Evolutionary conservation across 768 basidiomycete species (phyloP).

Genomic region (Phylloporus sp.): DNA sequence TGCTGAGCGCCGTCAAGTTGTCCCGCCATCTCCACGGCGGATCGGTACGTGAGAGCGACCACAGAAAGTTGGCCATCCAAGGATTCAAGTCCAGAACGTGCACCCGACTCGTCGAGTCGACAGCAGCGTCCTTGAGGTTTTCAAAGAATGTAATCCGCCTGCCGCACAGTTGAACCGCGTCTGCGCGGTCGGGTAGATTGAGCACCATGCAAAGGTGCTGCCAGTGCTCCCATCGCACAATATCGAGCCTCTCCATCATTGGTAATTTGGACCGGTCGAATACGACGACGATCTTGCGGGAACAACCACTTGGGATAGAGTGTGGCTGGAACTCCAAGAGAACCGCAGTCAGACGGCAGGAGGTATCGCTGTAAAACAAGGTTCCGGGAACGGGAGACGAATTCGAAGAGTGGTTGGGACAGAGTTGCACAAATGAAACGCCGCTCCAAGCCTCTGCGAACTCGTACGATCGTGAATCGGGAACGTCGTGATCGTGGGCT

Average conservation of each 20-base stretch:
- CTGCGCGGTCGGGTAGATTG: slow-evolving; percentile 29
- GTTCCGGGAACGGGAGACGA: slow-evolving; percentile 36
- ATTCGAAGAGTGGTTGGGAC: slow-evolving; percentile 43
- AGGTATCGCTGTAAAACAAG: slow-evolving; percentile 55
- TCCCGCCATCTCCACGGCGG: slow-evolving; percentile 33
- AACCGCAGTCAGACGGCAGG: slow-evolving; percentile 42
- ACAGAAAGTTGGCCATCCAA: slow-evolving; percentile 19
- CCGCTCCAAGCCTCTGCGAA: slow-evolving; percentile 50
- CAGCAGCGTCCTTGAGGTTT: slow-evolving; percentile 16
- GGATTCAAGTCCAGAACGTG: slow-evolving; percentile 31
- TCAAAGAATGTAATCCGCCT: slow-evolving; percentile 31
- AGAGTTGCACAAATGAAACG: slow-evolving; percentile 41
- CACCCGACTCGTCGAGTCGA: slow-evolving; percentile 20
- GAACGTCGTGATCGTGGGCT: slow-evolving; percentile 6
- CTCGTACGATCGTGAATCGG: slow-evolving; percentile 37
- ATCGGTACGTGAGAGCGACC: slow-evolving; percentile 22
- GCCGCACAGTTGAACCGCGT: slow-evolving; percentile 28
- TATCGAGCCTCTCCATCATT: slow-evolving; percentile 39
- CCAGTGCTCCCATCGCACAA: slow-evolving; percentile 55
- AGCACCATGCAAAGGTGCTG: slow-evolving; percentile 34
- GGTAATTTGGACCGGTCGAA: slow-evolving; percentile 50
- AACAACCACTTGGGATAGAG: slow-evolving; percentile 30
- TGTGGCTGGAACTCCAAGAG: slow-evolving; percentile 40
- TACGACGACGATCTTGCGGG: slow-evolving; percentile 45
- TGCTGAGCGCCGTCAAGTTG: slow-evolving; percentile 22